A percentile compares a stretch with the other conserved stretches of the same genome.
Conservation (phyloP, 805 yeast genomes). For the Yamadazyma nakazawae region DNA sequence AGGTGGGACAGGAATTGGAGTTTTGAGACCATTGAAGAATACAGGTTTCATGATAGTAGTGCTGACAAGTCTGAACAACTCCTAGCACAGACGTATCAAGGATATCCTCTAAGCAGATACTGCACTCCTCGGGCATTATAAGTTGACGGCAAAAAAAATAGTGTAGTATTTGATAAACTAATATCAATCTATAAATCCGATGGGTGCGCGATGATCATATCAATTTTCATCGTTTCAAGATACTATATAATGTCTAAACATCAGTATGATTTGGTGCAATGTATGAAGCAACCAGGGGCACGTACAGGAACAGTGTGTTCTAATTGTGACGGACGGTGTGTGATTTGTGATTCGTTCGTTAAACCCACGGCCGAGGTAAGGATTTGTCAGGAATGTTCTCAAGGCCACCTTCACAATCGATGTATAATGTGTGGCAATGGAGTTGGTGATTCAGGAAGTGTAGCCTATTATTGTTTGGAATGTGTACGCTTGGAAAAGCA, state of each 20-base stretch:
- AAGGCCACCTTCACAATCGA: constrained; percentile 57
- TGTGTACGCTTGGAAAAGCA: constrained; percentile 78
- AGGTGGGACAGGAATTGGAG: constrained; percentile 61
- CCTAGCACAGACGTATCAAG: constrained; percentile 19
- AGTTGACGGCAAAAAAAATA: background rate
- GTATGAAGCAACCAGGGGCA: constrained; percentile 83
- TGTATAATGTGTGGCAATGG: constrained; percentile 84
- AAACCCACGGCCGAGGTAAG: constrained; percentile 64
- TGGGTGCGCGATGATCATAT: background rate
- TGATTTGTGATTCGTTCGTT: constrained; percentile 83
- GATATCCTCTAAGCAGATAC: constrained; percentile 53
- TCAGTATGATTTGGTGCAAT: constrained; percentile 78
- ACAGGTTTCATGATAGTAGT: constrained; percentile 56
- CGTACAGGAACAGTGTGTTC: constrained; percentile 69
- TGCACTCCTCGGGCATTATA: constrained; percentile 37
- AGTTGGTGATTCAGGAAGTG: constrained; percentile 44
- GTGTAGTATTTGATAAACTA: background rate
- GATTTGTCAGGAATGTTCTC: constrained; percentile 83
- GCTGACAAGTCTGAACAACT: constrained; percentile 40
- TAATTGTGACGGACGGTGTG: constrained; percentile 90
- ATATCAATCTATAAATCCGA: background rate
- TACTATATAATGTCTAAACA: constrained; percentile 69
- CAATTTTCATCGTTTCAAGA: background rate
- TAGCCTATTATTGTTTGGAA: constrained; percentile 79
- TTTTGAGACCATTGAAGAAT: constrained; percentile 54